phyloP scores from a whole-genome alignment of 2,329 filamentous ascomycete genomes.

The Pseudopithomyces chartarum region DNA sequence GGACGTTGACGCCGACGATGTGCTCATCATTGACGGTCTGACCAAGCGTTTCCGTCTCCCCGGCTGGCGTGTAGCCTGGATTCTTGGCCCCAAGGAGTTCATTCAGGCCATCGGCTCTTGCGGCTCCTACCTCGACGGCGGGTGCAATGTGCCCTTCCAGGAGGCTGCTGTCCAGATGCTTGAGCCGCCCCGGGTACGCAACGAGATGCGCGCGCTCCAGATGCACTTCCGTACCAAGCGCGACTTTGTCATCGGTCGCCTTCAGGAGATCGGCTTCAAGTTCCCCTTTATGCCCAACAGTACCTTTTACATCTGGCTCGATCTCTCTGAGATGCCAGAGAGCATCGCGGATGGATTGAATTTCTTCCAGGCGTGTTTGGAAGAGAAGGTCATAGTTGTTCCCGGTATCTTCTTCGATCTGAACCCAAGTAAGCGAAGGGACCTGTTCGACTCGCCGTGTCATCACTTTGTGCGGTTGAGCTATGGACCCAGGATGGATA shows the following conservation, averaged over 20 bases:
- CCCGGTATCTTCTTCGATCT: constrained; percentile 98
- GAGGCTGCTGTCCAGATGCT: constrained; percentile 92
- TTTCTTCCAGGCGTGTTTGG: constrained; percentile 93
- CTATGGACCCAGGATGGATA: constrained; percentile 49
- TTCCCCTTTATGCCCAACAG: constrained; percentile 81
- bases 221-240: constrained; percentile 90
- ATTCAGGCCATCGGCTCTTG: constrained; percentile 91
- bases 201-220: constrained; percentile 90
- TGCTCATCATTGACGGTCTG: constrained; percentile 91
- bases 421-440: constrained; percentile 85
- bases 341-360: constrained; percentile 90
- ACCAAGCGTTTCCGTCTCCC: constrained; percentile 97
- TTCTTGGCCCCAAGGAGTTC: constrained; percentile 94
- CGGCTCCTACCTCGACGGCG: constrained; percentile 92
- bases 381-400: constrained; percentile 95
- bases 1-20: constrained; percentile 79
- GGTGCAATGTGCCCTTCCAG: constrained; percentile 93
- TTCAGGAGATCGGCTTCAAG: constrained; percentile 84
- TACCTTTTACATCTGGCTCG: constrained; percentile 91
- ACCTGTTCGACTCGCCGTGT: constrained; percentile 92
- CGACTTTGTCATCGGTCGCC: constrained; percentile 82
- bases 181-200: constrained; percentile 78
- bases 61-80: constrained; percentile 96
- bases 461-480: constrained; percentile 61
- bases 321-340: constrained; percentile 69